Evolutionary conservation across 345 rosid genomes (phyloP), one percentile per base, ranked within the genome.

Genomic region (Heritiera fomes): DNA sequence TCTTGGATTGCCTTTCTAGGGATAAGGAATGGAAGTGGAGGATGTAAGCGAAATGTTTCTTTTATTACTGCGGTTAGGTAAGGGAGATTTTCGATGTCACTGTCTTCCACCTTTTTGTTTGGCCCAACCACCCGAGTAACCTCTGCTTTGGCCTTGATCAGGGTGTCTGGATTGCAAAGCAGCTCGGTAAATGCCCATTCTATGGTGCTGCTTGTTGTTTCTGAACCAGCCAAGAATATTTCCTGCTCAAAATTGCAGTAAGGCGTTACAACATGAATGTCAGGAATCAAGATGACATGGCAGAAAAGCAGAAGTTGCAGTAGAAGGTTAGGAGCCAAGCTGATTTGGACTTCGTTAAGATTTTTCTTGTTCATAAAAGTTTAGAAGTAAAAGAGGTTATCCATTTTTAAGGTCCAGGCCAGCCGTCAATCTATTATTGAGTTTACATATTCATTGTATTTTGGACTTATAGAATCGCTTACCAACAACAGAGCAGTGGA

Each of bases 101-200:
- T 40, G 78, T 93, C 95, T 62, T 93, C 88, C 5, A 91, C 73
- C 78, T 78, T 86, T 15, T 71, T 74, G 76, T 78, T 77, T 43
- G 83, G 67, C 61, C 92, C 94, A 4, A 90, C 67, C 9, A 86
- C 83, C n/a, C 12, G 62, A 78, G 75, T 62, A 0, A 90, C 87
- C 82, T 91, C 95, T 17, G 79, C 80, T 81, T 90, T 85, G 56
- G 80, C 93, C 76, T 84, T 85, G 55, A 53, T 55, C 88, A 90
- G 77, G 41, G 82, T 61, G 2, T 86, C 80, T 0, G 87, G 91
- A 60, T 85, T 82, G 66, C 83, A 76, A 3, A 93, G 74, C 56
- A 93, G 91, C 79, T 93, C 94, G 0, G 93, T 81, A 77, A 91
- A 2, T 53, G 94, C 93, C 94, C 98, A 91, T 75, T 91, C 98